Conservation (phyloP, 2,329 filamentous ascomycete genomes). For the Penicillium olsonii region DNA sequence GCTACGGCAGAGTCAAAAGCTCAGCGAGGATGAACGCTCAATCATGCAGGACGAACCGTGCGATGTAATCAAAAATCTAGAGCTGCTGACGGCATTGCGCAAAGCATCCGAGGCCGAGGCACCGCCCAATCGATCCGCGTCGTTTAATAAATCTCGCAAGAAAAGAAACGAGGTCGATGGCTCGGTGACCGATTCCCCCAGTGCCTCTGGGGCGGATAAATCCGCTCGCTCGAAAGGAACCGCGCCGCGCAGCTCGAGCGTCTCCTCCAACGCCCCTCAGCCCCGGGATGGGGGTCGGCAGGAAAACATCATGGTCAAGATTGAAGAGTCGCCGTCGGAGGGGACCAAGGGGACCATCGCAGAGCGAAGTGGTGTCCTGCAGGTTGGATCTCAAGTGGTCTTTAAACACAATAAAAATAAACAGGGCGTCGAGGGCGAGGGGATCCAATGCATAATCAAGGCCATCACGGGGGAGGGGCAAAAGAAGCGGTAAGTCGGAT, state of each 20-base stretch:
- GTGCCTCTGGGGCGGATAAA: slow-evolving; percentile 46
- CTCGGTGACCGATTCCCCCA: slow-evolving; percentile 47
- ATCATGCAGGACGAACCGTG: slow-evolving; percentile 52
- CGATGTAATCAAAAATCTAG: slow-evolving; percentile 53
- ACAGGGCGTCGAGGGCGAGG: slow-evolving; percentile 53
- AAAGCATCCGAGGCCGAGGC: slow-evolving; percentile 50
- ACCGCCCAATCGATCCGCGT: slow-evolving; percentile 38
- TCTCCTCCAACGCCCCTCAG: slow-evolving; percentile 41
- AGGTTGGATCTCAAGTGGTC: slow-evolving; percentile 52
- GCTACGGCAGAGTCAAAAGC: slow-evolving; percentile 49
- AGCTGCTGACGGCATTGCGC: slow-evolving; percentile 51
- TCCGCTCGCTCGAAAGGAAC: slow-evolving; percentile 46
- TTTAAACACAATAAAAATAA: slow-evolving; percentile 55
- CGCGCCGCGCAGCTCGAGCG: slow-evolving; percentile 43
- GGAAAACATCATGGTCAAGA: slow-evolving; percentile 40
- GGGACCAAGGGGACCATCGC: slow-evolving; percentile 46
- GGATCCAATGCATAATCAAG: slow-evolving; percentile 76
- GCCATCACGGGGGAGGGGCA: slow-evolving; percentile 70
- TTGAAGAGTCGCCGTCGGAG: slow-evolving; percentile 47
- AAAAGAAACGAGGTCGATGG: slow-evolving; percentile 48
- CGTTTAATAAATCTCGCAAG: slow-evolving; percentile 48
- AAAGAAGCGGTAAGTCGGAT: slow-evolving; percentile 60
- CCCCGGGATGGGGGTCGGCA: slow-evolving; percentile 39
- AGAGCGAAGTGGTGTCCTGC: slow-evolving; percentile 46
- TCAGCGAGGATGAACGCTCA: slow-evolving; percentile 51